Conservation (phyloP, 2,329 filamentous ascomycete species). For the Madurella fahalii region DNA sequence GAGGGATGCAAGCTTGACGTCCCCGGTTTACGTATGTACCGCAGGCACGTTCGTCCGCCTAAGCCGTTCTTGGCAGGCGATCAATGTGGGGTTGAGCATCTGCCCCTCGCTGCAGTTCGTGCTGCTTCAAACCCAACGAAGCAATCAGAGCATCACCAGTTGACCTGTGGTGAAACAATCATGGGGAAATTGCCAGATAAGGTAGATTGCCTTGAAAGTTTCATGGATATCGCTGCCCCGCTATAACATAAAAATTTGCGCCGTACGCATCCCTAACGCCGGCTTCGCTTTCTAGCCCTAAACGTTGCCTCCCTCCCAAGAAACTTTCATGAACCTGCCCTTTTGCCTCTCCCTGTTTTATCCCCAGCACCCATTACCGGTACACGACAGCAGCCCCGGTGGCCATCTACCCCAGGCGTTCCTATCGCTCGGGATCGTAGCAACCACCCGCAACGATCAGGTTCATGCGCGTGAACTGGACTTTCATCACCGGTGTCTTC, state of each 20-base stretch:
- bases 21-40: slow-evolving; percentile 8
- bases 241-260: not conserved
- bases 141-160: too few species aligned
- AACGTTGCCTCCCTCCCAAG: not conserved
- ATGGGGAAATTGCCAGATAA: too few species aligned
- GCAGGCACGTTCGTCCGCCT: slow-evolving; percentile 8
- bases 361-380: not conserved
- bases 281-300: not conserved
- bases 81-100: slow-evolving; percentile 15
- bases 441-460: slow-evolving; percentile 80
- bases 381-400: not conserved
- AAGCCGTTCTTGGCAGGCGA: slow-evolving; percentile 20
- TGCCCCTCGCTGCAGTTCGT: too few species aligned
- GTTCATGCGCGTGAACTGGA: slow-evolving; percentile 93
- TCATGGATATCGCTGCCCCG: not conserved
- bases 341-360: not conserved
- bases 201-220: not conserved
- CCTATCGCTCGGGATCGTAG: slow-evolving; percentile 46
- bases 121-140: too few species aligned
- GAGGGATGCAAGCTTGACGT: not conserved
- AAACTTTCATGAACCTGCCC: not conserved
- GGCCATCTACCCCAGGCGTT: not conserved
- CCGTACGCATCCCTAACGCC: not conserved
- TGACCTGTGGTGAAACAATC: too few species aligned
- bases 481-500: slow-evolving; percentile 90